Base-by-base conservation (phyloP, 345 rosid genomes). In the Ricinus communis region DNA sequence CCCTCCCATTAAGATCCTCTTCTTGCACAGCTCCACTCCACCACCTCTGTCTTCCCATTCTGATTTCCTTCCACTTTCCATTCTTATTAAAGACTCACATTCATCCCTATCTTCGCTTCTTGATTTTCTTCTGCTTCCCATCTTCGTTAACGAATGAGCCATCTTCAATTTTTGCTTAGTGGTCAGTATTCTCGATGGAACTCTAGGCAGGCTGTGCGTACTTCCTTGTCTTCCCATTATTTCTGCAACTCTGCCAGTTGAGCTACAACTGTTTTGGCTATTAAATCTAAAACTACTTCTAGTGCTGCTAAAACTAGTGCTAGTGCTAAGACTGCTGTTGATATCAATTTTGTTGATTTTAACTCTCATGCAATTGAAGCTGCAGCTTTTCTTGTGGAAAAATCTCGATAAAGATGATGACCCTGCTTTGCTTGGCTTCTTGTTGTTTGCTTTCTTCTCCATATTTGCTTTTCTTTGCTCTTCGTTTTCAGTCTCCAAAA, bases 1-100 rank as follows among this genome's bases (percentile, higher is more conserved):
- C 65, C 30, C 83, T 14, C 95, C 95, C 85, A 86, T 79, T n/a
- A 90, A 76, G 52, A 87, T 90, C 76, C 90, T 87, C 84, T 83
- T 90, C 86, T 83, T 90, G 80, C 95, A 90, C 14, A 90, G 69
- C 73, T 86, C 92, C 28, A 52, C 65, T 0, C 49, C 73, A 1
- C 49, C 71, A 5, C 38, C 65, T n/a, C 31, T 60, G n/a, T n/a
- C n/a, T 2, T 58, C 28, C 51, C 18, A 1, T 25, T 58, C 79
- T 8, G 49, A 14, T 33, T 57, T 71, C 51, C 64, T 75, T 69
- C 21, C 59, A 0, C 9, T 27, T 7, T 30, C 19, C 8, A 33
- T 62, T n/a, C 15, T 62, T 19, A 59, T 16, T 53, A 57, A 16
- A 14, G 33, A 27, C 62, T 28, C 27, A 5, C 28, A n/a, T 21